Percentiles rank a stretch among this genome's conserved stretches.
Conservation (phyloP, 257 asterid species). For the Solanum neorickii region DNA sequence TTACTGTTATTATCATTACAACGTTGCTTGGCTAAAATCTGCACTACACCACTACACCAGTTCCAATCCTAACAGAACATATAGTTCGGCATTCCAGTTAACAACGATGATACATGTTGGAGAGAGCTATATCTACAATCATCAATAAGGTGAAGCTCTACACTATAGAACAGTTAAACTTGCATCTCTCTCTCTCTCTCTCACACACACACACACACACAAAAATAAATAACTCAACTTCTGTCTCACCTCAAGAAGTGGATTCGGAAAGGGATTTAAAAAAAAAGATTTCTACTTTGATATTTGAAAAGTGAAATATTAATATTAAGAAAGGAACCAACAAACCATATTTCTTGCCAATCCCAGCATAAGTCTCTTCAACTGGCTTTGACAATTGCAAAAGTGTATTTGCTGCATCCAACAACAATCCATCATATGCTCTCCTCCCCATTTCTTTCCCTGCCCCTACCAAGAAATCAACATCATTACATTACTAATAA, state of each 20-base stretch:
- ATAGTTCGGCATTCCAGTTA: background rate
- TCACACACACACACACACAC: background rate
- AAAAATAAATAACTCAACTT: background rate
- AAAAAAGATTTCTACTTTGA: background rate
- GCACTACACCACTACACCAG: no score
- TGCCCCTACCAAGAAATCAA: constrained; percentile 12
- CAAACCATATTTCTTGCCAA: constrained; percentile 77
- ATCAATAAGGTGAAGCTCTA: background rate
- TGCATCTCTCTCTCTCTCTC: background rate
- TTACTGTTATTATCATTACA: background rate
- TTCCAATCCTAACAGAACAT: background rate
- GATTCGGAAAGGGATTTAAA: background rate
- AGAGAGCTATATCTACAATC: background rate
- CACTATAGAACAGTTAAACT: background rate
- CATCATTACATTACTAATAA: background rate
- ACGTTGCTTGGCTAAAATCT: background rate
- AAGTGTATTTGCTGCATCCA: constrained; percentile 94
- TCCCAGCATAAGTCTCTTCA: constrained; percentile 51
- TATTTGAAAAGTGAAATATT: background rate
- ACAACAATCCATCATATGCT: constrained; percentile 62
- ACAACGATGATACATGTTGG: background rate
- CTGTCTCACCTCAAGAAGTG: background rate
- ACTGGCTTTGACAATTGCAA: constrained; percentile 79
- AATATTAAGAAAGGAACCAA: background rate
- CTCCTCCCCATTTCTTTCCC: constrained; percentile 24